These are phyloP conservation scores for Hirschfeldia incana DNA, from an alignment of 345 rosid genomes.

Conservation along the genomic window DNA sequence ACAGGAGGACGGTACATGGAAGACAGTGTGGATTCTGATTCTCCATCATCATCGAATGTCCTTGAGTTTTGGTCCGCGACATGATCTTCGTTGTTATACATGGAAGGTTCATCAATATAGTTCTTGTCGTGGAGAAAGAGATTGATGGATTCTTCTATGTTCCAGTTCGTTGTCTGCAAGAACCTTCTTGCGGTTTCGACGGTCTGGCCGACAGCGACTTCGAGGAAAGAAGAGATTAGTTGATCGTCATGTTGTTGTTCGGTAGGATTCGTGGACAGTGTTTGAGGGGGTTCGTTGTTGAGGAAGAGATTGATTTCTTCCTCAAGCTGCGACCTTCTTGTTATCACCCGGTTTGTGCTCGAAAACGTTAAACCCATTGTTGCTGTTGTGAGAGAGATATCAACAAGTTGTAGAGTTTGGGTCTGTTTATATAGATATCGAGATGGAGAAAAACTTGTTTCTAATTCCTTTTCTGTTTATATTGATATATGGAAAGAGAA, in stretches of 20 bases:
- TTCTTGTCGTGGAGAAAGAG: slow-evolving; percentile 7
- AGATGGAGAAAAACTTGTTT: background rate
- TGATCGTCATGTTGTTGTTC: background rate
- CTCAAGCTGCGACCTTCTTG: background rate
- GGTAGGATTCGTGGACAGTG: background rate
- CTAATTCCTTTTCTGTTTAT: background rate
- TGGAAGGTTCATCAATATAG: background rate
- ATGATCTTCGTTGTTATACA: background rate
- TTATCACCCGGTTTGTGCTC: background rate
- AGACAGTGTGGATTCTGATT: slow-evolving; percentile 33
- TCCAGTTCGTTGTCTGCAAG: slow-evolving; percentile 44
- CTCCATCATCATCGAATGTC: background rate
- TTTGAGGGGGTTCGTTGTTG: background rate
- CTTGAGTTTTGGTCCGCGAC: background rate
- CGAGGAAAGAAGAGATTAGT: slow-evolving; percentile 20
- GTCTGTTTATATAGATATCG: background rate
- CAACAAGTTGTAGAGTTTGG: background rate
- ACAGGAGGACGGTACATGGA: slow-evolving; percentile 74
- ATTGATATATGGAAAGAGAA: background rate
- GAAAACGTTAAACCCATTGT: background rate
- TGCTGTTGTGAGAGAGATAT: slow-evolving; percentile 2
- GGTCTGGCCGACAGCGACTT: slow-evolving; percentile 25
- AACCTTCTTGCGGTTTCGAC: slow-evolving; percentile 10
- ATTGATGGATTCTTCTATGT: slow-evolving; percentile 10
- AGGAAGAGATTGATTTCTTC: background rate